Base-by-base conservation (phyloP, 2,329 filamentous ascomycete species). In the Fusarium cyanostomum region DNA sequence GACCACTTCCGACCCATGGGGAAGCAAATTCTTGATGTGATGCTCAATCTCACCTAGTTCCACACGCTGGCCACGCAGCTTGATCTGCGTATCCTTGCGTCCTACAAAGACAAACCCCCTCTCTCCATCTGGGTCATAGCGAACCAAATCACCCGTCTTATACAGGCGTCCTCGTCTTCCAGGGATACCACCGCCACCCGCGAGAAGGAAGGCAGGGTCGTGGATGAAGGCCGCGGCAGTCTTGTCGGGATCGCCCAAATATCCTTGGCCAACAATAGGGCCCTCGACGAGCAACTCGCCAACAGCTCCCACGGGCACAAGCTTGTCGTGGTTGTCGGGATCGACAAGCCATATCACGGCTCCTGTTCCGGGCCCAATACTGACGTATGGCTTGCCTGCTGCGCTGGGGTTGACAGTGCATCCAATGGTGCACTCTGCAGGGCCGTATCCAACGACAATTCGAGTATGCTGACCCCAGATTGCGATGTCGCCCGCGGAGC, bases 1-100 rank as follows among this genome's bases (percentile, higher is more conserved):
- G 0, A 78, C 80, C 0, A 83, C 79, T 31, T 77, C 77, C 2
- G 77, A 77, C 0, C 75, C 75, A 0, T 73, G 56, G 0, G 80
- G 78, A 11, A 85, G 68, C 9, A 67, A 33, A 27, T 75, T 73
- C 11, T 76, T 74, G 54, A 84, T 78, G 57, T 84, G 78, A 52
- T 81, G 79, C 63, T 84, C 82, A 7, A 84, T 82, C 63, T 84
- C 82, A 1, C 80, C 79, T 16, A 88, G 78, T 74, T 88, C 90
- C 48, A 89, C 83, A 52, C 88, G 79, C 63, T 86, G 88, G 24
- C 90, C 91, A 10, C 82, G 80, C 26, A 91, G 76, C 74, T 92
- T 91, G 52, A 89, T 84, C 72, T 89, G 88, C n/a, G 83, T 83
- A 67, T 91, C 89, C 64, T 87, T 88, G 44, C 89, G 81, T 13